phyloP scores from a whole-genome alignment of 225 moss, liverwort and hornwort species.

The Pseudisothecium myosuroides region DNA sequence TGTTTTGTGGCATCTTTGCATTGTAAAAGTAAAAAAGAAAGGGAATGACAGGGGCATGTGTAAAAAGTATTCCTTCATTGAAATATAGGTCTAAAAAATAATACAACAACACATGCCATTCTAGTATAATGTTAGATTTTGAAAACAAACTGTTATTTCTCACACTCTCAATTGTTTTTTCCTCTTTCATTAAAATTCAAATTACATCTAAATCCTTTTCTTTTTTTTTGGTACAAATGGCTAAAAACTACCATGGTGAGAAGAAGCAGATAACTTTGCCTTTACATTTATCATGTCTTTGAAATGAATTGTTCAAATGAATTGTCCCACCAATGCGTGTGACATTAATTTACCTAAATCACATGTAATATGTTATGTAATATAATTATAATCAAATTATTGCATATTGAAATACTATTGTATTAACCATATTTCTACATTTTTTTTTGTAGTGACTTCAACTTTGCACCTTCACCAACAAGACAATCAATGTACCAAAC shows the following conservation, averaged over 20 bases:
- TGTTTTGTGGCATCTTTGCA: background rate
- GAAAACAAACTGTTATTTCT: background rate
- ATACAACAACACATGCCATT: background rate
- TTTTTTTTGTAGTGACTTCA: background rate
- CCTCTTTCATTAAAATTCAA: no score
- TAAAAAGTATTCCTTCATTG: rapidly evolving
- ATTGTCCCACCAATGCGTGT: background rate
- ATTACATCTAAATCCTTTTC: background rate
- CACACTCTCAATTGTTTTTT: background rate
- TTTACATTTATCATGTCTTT: background rate
- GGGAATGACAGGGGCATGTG: rapidly evolving
- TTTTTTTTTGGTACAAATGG: background rate
- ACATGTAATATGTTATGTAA: background rate
- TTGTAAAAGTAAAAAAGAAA: background rate
- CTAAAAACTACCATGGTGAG: rapidly evolving
- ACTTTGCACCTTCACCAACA: background rate
- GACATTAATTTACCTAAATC: background rate
- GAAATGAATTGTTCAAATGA: background rate
- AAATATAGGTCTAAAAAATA: background rate
- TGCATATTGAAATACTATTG: background rate
- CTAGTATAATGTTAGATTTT: background rate
- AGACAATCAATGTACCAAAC: background rate
- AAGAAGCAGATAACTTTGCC: background rate
- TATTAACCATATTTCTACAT: background rate
- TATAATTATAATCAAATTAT: background rate